Percentiles rank a stretch among this genome's conserved stretches.
Evolutionary conservation across 306 rosid genomes (phyloP).

Genomic region (Glycyrrhiza uralensis): DNA sequence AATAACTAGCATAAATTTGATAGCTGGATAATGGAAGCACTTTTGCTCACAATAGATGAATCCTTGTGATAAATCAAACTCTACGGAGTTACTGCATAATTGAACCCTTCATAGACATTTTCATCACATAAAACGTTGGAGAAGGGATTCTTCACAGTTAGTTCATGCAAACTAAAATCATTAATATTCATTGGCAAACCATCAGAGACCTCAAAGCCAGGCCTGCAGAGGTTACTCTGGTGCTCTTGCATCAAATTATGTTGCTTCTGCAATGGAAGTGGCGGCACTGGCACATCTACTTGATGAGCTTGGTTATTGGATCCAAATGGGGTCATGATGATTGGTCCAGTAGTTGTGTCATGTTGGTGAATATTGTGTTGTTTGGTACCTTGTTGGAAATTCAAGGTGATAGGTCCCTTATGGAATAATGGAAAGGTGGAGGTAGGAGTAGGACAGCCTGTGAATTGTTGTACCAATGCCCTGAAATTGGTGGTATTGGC

Average conservation of each 20-base stretch:
- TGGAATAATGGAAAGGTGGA: constrained; percentile 29
- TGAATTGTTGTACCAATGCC: constrained; percentile 67
- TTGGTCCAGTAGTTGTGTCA: no score
- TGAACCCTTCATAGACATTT: background rate
- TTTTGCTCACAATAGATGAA: background rate
- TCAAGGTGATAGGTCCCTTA: constrained; percentile 65
- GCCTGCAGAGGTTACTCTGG: no score
- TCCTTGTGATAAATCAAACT: background rate
- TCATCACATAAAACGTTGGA: constrained; percentile 21
- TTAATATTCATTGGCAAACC: constrained; percentile 22
- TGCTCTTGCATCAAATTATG: background rate
- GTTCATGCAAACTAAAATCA: constrained; percentile 22
- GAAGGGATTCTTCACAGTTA: background rate
- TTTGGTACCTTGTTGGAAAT: constrained; percentile 49
- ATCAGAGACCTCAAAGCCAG: constrained; percentile 8
- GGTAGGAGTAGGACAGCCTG: constrained; percentile 44
- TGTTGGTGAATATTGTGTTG: no score
- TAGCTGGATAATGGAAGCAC: background rate
- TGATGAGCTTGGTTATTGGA: no score
- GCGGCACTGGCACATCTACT: background rate
- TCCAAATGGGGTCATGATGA: no score
- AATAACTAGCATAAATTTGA: background rate
- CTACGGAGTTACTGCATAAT: background rate
- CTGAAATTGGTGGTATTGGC: constrained; percentile 67
- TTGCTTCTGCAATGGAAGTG: background rate